A percentile compares a stretch with the other conserved stretches of the same genome.
phyloP scores from a whole-genome alignment of 2,329 filamentous ascomycete species.

The Fusarium mundagurra region DNA sequence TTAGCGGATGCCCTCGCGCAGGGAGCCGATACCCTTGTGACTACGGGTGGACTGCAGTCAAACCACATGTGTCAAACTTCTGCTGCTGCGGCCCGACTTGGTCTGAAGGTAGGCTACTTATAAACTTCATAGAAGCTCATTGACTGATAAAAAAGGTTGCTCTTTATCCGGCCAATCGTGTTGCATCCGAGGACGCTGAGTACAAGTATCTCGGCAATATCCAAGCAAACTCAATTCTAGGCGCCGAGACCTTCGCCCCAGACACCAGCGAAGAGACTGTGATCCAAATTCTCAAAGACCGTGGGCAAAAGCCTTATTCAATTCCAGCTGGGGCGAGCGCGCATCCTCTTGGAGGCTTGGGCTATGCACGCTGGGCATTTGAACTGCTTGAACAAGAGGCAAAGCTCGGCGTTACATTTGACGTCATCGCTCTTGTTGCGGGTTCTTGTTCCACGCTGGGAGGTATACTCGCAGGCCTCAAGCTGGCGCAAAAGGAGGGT shows the following conservation, averaged over 20 bases:
- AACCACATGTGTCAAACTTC: slow-evolving; percentile 33
- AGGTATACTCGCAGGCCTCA: slow-evolving; percentile 21
- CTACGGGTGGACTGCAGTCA: slow-evolving; percentile 23
- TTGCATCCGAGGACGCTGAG: slow-evolving; percentile 1
- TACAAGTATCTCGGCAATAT: slow-evolving; percentile 24
- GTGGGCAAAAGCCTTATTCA: slow-evolving; percentile 12
- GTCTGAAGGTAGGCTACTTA: neutral
- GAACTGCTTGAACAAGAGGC: slow-evolving; percentile 21
- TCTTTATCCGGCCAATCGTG: slow-evolving; percentile 14
- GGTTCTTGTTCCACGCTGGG: slow-evolving; percentile 26
- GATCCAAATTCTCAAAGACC: neutral
- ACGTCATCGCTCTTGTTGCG: slow-evolving; percentile 8
- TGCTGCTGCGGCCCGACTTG: slow-evolving; percentile 23
- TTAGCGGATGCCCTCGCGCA: slow-evolving; percentile 16
- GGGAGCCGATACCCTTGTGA: slow-evolving; percentile 26
- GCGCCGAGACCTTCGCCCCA: slow-evolving; percentile 18
- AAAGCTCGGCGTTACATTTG: slow-evolving; percentile 8
- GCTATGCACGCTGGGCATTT: slow-evolving; percentile 28
- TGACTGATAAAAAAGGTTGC: slow-evolving; percentile 4
- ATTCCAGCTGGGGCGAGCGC: slow-evolving; percentile 24
- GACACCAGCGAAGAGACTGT: slow-evolving; percentile 11
- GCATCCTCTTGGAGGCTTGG: slow-evolving; percentile 16
- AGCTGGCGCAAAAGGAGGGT: slow-evolving; percentile 10
- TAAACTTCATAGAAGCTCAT: fast-evolving
- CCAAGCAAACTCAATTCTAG: slow-evolving; percentile 16